phyloP scores from a whole-genome alignment of 2,329 filamentous ascomycete species.

The Neopestalotiopsis rosae region DNA sequence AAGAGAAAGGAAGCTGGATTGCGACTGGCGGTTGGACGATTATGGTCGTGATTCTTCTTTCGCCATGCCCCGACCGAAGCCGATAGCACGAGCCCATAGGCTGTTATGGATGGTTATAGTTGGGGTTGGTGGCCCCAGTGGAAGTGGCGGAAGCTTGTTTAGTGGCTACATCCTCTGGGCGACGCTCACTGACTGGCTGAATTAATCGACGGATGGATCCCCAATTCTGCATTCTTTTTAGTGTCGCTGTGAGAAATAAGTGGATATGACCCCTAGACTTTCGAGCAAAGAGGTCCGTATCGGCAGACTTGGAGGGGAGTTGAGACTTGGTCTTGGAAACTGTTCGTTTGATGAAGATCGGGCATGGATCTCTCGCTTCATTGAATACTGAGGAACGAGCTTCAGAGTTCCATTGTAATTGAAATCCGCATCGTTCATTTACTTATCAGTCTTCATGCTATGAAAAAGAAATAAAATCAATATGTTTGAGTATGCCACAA shows the following conservation, averaged over 20 bases:
- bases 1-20: not conserved
- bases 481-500: too few species aligned
- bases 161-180: not conserved
- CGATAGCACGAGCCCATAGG: not conserved
- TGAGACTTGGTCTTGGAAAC: too few species aligned
- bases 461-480: too few species aligned
- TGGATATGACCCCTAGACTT: not conserved
- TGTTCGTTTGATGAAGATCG: too few species aligned
- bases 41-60: not conserved
- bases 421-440: too few species aligned
- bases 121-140: not conserved
- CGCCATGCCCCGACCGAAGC: not conserved
- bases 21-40: not conserved
- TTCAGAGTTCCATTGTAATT: too few species aligned
- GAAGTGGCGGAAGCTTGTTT: not conserved
- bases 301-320: too few species aligned
- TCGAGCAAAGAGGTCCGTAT: too few species aligned
- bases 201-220: constrained; percentile 1
- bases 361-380: too few species aligned
- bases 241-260: not conserved
- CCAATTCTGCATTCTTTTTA: not conserved
- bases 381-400: too few species aligned
- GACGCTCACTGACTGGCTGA: not conserved
- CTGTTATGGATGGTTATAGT: not conserved
- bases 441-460: too few species aligned